Evolutionary conservation across 139 green algal species (phyloP).

Genomic region (Chlamydomonas urium): DNA sequence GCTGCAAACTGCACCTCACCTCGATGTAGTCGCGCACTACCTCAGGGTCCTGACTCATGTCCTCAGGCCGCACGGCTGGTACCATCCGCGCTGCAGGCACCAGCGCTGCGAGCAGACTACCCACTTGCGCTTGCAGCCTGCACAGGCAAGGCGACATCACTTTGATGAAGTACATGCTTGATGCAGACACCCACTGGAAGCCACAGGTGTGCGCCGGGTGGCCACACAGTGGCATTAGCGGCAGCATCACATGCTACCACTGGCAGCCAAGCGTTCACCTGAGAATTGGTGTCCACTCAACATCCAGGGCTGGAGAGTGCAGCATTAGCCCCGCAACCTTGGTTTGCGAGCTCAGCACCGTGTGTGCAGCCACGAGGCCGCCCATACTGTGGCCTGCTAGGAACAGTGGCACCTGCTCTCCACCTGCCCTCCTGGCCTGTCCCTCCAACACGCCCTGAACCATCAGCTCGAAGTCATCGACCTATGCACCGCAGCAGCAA

Average conservation of each 20-base stretch:
- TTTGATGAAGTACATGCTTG: neutral
- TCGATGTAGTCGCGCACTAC: slow-evolving; percentile 26
- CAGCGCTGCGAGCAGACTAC: slow-evolving; percentile 43
- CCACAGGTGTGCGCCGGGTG: neutral
- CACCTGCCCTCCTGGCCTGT: neutral
- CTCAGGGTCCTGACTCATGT: slow-evolving; percentile 42
- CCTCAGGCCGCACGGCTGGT: slow-evolving; percentile 21
- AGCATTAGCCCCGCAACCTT: slow-evolving; percentile 46
- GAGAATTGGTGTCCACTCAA: slow-evolving; percentile 52
- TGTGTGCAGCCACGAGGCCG: slow-evolving; percentile 35
- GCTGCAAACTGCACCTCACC: too few species aligned
- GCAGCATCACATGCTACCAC: neutral
- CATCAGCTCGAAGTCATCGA: slow-evolving; percentile 3
- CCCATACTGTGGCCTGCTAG: slow-evolving; percentile 52
- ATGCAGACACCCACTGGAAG: neutral
- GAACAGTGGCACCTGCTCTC: slow-evolving; percentile 21
- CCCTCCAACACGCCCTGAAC: neutral
- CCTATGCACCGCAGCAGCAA: neutral
- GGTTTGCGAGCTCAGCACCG: slow-evolving; percentile 30
- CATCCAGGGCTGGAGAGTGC: slow-evolving; percentile 42
- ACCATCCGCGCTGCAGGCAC: slow-evolving; percentile 34
- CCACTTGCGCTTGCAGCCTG: slow-evolving; percentile 52
- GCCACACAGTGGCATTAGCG: neutral
- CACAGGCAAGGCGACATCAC: neutral
- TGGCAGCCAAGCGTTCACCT: slow-evolving; percentile 12